Conservation (phyloP, 1,139 yeast genomes). For the Hemisphaericaspora lyxosophila region DNA sequence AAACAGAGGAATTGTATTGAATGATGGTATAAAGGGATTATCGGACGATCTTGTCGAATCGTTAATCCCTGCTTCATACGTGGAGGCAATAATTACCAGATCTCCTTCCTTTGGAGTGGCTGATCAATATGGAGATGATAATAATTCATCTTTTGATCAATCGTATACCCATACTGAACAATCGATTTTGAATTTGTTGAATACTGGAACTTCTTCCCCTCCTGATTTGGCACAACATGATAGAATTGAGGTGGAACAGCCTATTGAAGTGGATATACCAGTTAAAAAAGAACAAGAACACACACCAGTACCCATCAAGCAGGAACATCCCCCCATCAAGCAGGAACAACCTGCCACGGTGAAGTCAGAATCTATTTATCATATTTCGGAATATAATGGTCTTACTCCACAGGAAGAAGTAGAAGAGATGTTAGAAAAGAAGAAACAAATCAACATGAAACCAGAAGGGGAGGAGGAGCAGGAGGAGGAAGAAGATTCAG, state of each 20-base stretch:
- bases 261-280: background rate
- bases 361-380: conserved; percentile 6
- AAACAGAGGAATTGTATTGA: conserved; percentile 35
- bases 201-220: background rate
- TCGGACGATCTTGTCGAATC: conserved; percentile 40
- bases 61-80: conserved; percentile 25
- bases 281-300: conserved; percentile 1
- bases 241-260: background rate
- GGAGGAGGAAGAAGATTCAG: conserved; percentile 10
- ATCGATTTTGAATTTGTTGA: conserved; percentile 42
- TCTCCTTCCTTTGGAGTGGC: conserved; percentile 6
- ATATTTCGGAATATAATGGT: conserved; percentile 9
- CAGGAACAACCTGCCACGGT: background rate
- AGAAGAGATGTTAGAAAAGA: conserved; percentile 5
- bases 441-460: background rate
- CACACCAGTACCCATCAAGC: background rate
- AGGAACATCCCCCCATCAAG: background rate
- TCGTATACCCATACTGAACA: conserved; percentile 43
- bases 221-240: background rate
- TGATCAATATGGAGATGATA: conserved; percentile 11
- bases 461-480: too few species aligned
- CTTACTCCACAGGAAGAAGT: conserved; percentile 16
- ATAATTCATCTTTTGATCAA: conserved; percentile 36
- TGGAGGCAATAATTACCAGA: conserved; percentile 1
- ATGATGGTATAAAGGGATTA: conserved; percentile 48